Evolutionary conservation across 2,329 filamentous ascomycete species (phyloP).

Genomic region (Pseudocercospora eumusae): DNA sequence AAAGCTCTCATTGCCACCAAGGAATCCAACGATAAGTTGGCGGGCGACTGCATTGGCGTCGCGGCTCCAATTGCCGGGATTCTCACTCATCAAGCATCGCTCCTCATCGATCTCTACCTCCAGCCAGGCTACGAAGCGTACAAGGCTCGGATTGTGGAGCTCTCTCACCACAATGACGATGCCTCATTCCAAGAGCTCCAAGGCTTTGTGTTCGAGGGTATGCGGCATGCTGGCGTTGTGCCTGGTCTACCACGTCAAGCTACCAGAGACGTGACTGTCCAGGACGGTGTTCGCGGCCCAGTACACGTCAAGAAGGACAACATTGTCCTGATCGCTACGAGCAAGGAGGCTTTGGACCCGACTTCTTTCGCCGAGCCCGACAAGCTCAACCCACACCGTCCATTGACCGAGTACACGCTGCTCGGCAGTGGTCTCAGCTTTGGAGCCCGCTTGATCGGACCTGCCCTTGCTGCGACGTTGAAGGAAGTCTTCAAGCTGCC

Average conservation of each 20-base stretch:
- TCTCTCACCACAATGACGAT: constrained; percentile 49
- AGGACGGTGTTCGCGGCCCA: constrained; percentile 52
- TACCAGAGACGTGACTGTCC: constrained; percentile 45
- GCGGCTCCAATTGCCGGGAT: constrained; percentile 53
- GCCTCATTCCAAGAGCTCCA: constrained; percentile 51
- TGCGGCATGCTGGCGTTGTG: constrained; percentile 55
- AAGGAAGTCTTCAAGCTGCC: constrained; percentile 51
- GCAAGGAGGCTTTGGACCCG: constrained; percentile 47
- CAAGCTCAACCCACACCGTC: constrained; percentile 47
- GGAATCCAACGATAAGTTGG: constrained; percentile 51
- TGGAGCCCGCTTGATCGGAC: constrained; percentile 45
- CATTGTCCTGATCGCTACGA: constrained; percentile 49
- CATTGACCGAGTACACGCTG: constrained; percentile 42
- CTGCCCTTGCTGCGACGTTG: constrained; percentile 46
- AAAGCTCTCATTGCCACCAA: constrained; percentile 52
- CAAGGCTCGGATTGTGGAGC: constrained; percentile 54
- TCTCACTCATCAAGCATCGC: constrained; percentile 55
- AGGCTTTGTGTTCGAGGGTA: constrained; percentile 58
- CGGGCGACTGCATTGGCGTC: constrained; percentile 54
- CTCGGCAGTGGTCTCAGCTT: constrained; percentile 47
- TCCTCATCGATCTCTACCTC: constrained; percentile 57
- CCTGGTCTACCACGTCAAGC: constrained; percentile 56
- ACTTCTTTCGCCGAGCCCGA: constrained; percentile 46
- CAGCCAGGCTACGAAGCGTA: constrained; percentile 53
- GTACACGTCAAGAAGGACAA: constrained; percentile 50